Conservation (phyloP, 2,329 filamentous ascomycete genomes). For the Talaromyces verruculosus region DNA sequence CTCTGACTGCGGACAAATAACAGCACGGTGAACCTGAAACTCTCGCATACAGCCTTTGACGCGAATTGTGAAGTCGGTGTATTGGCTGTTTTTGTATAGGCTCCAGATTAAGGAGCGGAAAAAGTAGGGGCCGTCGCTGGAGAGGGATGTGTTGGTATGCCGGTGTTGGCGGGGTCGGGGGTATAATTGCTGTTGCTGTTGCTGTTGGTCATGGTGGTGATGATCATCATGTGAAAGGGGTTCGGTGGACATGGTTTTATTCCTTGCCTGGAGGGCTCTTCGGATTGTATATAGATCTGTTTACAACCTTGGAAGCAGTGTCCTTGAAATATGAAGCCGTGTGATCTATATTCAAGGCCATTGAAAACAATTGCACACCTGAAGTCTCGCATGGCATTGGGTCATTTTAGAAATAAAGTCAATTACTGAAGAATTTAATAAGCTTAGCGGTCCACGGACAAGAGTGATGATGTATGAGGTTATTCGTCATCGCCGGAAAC, state of each 20-base stretch:
- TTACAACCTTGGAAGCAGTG: too few species aligned
- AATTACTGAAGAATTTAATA: not conserved
- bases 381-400: not conserved
- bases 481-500: conserved; percentile 21
- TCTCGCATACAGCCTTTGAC: conserved; percentile 17
- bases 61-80: conserved; percentile 23
- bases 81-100: conserved; percentile 19
- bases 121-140: conserved; percentile 16
- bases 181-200: not conserved
- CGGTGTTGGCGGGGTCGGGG: not conserved
- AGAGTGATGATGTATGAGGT: conserved; percentile 15
- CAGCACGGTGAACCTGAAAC: conserved; percentile 23
- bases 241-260: not conserved
- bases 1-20: conserved; percentile 23
- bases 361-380: not conserved
- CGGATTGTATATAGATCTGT: not conserved
- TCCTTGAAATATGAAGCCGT: too few species aligned
- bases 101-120: conserved; percentile 19
- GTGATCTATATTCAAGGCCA: too few species aligned
- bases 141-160: not conserved
- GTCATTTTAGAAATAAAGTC: not conserved
- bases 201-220: not conserved
- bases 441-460: not conserved
- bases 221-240: not conserved
- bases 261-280: not conserved